A percentile compares a stretch with the other conserved stretches of the same genome.
Evolutionary conservation across 2,329 filamentous ascomycete species (phyloP).

Genomic region (Cadophora sp.): DNA sequence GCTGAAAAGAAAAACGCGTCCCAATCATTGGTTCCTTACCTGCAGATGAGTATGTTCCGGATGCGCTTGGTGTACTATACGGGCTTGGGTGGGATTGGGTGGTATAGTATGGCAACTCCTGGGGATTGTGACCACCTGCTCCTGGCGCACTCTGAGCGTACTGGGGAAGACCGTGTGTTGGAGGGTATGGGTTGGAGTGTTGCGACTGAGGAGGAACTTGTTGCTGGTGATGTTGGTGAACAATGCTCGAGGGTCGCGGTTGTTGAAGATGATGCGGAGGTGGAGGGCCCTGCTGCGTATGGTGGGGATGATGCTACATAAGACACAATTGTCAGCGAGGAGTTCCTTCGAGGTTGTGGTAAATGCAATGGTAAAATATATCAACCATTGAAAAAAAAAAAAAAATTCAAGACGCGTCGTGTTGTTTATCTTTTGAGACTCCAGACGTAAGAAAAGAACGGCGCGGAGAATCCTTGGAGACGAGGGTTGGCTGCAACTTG

Average conservation of each 20-base stretch:
- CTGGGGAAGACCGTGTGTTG: constrained; percentile 68
- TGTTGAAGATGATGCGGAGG: constrained; percentile 70
- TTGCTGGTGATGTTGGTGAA: constrained; percentile 74
- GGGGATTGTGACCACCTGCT: constrained; percentile 63
- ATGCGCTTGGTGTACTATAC: constrained; percentile 82
- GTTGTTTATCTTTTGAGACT: constrained; percentile 42
- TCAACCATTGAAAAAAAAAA: constrained; percentile 44
- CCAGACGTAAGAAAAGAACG: constrained; percentile 36
- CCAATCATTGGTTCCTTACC: constrained; percentile 57
- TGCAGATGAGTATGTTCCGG: constrained; percentile 85
- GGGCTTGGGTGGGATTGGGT: constrained; percentile 71
- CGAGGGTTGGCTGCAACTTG: constrained; percentile 43
- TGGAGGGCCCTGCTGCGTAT: constrained; percentile 75
- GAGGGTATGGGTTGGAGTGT: constrained; percentile 72
- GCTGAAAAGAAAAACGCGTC: constrained; percentile 24
- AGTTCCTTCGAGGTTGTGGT: constrained; percentile 28
- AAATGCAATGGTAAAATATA: constrained; percentile 40
- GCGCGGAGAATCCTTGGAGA: constrained; percentile 42
- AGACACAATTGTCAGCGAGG: constrained; percentile 39
- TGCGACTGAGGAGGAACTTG: constrained; percentile 62
- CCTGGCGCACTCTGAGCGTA: constrained; percentile 73
- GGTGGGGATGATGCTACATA: constrained; percentile 77
- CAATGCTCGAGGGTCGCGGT: constrained; percentile 73
- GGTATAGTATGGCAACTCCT: constrained; percentile 81
- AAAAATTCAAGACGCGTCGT: constrained; percentile 43